Base-by-base conservation (phyloP, 2,329 filamentous ascomycete species). In the Aplosporella prunicola region DNA sequence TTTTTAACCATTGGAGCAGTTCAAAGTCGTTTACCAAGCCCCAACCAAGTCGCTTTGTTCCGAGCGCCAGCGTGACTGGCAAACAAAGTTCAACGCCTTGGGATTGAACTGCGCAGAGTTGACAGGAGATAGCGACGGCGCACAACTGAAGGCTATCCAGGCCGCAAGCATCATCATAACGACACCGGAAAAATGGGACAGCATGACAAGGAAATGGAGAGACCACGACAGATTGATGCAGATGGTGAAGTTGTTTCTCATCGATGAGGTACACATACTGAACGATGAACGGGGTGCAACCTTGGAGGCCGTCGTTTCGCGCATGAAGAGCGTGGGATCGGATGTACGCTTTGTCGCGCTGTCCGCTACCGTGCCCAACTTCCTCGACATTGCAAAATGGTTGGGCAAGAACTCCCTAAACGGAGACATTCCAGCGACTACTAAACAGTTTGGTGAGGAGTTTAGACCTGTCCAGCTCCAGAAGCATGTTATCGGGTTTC, bases 151-250 rank as follows among this genome's bases (percentile, higher is more conserved):
- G 15, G 74, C 71, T 37, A 80, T 89, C 5, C 78, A 85, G 43
- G 75, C 69, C 47, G 84, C 84, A 3, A 79, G 78, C 31, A 83
- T 93, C 45, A 89, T 93, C 46, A 72, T 93, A 44, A 91, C 86
- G 0, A 93, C 85, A 0, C 85, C 86, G 0, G 85, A 93, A 58
- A 93, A 93, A 52, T 93, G 85, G 85, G 85, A 93, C 53, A 89
- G 83, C 42, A 79, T 91, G 55, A 93, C 86, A 0, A 71, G 85
- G 13, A 88, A 85, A 52, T 93, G 86, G 86, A 77, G 79, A 47
- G 85, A 93, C 48, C 81, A 93, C 49, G 71, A 72, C 35, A 81
- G 71, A 45, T 63, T 93, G 13, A 75, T 93, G 58, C 73, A 80
- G 41, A 68, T 88, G 44, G 74, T 93, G 30, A 82, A 80, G 43